A percentile compares a stretch with the other conserved stretches of the same genome.
These are phyloP conservation scores for Pseudotsuga menziesii DNA, from an alignment of 75 land plant species.

Conservation along the genomic window DNA sequence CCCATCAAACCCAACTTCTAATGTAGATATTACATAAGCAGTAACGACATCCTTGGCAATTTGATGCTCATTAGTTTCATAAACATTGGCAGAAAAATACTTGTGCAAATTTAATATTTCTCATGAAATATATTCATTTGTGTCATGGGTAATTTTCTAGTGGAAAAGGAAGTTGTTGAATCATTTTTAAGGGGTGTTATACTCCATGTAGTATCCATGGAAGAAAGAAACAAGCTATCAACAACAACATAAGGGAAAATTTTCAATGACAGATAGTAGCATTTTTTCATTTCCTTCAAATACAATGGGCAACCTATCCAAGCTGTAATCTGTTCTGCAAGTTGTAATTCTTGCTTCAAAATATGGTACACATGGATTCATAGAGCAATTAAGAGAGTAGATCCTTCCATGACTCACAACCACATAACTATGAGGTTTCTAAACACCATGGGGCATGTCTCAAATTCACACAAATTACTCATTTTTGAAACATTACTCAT, in stretches of 20 bases:
- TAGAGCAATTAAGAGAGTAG: too few relatives aligned
- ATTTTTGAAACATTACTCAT: too few relatives aligned
- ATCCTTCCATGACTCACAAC: too few relatives aligned
- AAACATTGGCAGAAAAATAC: background rate
- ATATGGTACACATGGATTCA: background rate
- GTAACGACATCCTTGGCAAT: background rate
- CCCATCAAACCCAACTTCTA: background rate
- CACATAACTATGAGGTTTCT: too few relatives aligned
- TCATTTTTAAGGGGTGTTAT: background rate
- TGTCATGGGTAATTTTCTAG: background rate
- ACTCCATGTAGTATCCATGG: background rate
- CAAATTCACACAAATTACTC: too few relatives aligned
- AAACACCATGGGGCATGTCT: too few relatives aligned
- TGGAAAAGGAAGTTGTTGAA: constrained; percentile 6
- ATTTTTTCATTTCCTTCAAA: constrained; percentile 2
- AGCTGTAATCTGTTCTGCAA: constrained; percentile 5
- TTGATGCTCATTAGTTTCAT: background rate
- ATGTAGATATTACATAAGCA: background rate
- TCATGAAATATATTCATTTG: background rate
- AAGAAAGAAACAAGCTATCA: constrained; percentile 3
- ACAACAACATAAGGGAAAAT: background rate
- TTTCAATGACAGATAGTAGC: background rate
- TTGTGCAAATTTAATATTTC: background rate
- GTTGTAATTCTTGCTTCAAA: constrained; percentile 8
- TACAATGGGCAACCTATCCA: constrained; percentile 5